Base-by-base conservation (phyloP, 1,284 basidiomycete genomes). In the Phlebopus sp. region DNA sequence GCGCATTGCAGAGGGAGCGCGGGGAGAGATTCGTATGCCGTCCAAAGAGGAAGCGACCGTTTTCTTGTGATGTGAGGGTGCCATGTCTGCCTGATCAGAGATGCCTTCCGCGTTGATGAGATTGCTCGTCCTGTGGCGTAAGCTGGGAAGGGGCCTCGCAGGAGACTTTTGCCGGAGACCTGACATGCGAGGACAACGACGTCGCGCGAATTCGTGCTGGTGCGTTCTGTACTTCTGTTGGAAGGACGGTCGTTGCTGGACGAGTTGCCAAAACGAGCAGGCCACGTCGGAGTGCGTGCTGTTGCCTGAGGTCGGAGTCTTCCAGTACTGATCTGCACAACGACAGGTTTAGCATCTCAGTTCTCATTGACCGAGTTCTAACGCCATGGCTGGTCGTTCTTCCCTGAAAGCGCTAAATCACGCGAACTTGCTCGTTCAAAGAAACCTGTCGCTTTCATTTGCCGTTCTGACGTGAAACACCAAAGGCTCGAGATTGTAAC, bases 1-100 rank as follows among this genome's bases (percentile, higher is more conserved):
- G 45, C 69, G 68, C 39, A 50, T 21, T 52, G 71, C 72, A 47
- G 72, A 69, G 25, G 82, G 80, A 0, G 79, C 82, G 42, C 86
- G 79, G 37, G 86, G 84, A 44, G 75, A 72, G 50, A 87, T 79
- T 43, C 76, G 76, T 52, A 85, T 82, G 58, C 77, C 81, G 56
- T 82, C 78, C 49, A 88, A 65, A 25, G 85, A 85, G 30, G 78
- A 76, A 11, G 70, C 62, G 35, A 69, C 40, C 5, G 64, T 67
- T 54, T 62, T 63, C 44, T 61, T 49, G 50, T 59, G 54, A 29
- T 52, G 43, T 9, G 46, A 11, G 10, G 38, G 52, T 5, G 44
- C 64, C 76, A 76, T 76, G 63, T 67, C 72, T 62, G 59, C 43
- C 43, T 60, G 54, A 34, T 57, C 39, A 31, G 46, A 25, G 42